Percentiles rank a stretch among this genome's conserved stretches.
Conservation (phyloP, 495 filamentous ascomycete species). For the Symbiotaphrina buchneri region DNA sequence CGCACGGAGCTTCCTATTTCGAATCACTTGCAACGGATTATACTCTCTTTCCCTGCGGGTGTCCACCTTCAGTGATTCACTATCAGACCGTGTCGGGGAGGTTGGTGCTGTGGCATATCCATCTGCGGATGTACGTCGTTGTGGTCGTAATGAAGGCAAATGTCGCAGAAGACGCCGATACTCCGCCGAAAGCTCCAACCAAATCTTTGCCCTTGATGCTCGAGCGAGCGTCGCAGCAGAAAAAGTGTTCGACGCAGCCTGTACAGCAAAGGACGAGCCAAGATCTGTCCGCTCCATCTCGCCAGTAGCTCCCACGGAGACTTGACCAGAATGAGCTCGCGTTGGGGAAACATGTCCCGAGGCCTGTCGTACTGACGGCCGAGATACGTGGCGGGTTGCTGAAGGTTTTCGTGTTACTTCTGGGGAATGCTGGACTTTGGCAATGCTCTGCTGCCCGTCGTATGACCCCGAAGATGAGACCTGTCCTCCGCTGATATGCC, state of each 20-base stretch:
- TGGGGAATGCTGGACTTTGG: conserved; percentile 9
- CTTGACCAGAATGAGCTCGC: too few species aligned
- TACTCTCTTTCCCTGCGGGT: conserved; percentile 39
- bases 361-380: too few species aligned
- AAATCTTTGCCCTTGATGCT: conserved; percentile 53
- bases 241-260: too few species aligned
- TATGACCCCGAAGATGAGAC: too few species aligned
- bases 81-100: conserved; percentile 2
- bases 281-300: too few species aligned
- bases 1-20: conserved; percentile 61
- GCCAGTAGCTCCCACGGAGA: too few species aligned
- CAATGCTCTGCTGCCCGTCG: background rate
- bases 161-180: conserved; percentile 55
- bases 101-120: background rate
- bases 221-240: conserved; percentile 57
- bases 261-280: too few species aligned
- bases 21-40: conserved; percentile 71
- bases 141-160: conserved; percentile 44
- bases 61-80: conserved; percentile 1
- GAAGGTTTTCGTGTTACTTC: background rate
- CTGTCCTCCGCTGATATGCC: conserved; percentile 19
- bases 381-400: background rate
- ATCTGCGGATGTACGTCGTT: too few species aligned
- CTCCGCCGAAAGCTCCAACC: conserved; percentile 60
- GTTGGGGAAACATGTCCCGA: too few species aligned